Base-by-base conservation (phyloP, 1,284 basidiomycete genomes). In the Cryptococcus wingfieldii region DNA sequence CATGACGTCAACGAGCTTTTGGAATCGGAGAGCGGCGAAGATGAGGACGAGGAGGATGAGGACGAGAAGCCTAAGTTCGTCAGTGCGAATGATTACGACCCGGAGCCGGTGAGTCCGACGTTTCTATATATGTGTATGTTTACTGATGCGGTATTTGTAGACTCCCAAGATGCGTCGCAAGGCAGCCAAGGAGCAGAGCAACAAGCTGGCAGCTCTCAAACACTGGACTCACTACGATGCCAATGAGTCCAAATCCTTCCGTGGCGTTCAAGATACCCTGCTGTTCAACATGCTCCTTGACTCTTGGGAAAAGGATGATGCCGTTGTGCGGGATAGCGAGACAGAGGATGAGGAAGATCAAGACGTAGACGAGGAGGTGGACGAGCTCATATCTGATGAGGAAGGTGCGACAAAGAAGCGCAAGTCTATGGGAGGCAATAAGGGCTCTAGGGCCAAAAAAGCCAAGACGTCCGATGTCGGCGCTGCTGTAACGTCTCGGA, bases 191-290 rank as follows among this genome's bases (percentile, higher is more conserved):
- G 88, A 86, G 69, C 88, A 88, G 77, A 85, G 85, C 63, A 82
- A 81, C 4, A 89, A 84, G 58, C 83, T 98, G 13, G 88, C 89
- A 2, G 83, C 89, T 1, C 80, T 98, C 38, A 86, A 86, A 54
- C 84, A 89, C 67, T 98, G 93, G 93, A 86, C 82, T 16, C 94
- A 98, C 69, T 84, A 93, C 69, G 86, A 81, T 57, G 59, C 63
- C 2, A 64, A 58, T 42, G 58, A 66, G 3, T 44, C 56, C 27
- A 34, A 60, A 2, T 67, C 69, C 2, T 63, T 71, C 58, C 43
- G 87, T 64, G 86, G 85, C 64, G 76, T 90, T 31, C 42, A 47
- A 16, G 73, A 74, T 53, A 55, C 60, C 4, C 38, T 69, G 5
- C 65, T 72, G 8, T 64, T 66, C 59, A 65, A 67, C 38, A 49